Evolutionary conservation across 1,284 basidiomycete genomes (phyloP).

Genomic region (Pterulicium gracile): DNA sequence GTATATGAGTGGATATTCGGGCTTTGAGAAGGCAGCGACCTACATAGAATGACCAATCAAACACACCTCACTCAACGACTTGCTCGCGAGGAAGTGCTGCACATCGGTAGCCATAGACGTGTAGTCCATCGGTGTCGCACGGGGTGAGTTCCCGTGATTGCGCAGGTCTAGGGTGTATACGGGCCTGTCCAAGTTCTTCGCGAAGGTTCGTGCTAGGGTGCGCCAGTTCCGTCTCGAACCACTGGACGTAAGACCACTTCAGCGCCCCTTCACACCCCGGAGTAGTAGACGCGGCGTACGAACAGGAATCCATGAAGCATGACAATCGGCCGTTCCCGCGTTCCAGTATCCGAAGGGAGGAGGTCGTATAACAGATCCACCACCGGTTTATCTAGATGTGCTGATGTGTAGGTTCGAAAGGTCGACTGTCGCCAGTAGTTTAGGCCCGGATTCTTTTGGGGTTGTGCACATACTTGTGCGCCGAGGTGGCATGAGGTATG

Average conservation of each 20-base stretch:
- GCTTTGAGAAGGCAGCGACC: conserved; percentile 14
- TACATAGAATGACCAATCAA: conserved; percentile 83
- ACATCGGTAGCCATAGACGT: conserved; percentile 65
- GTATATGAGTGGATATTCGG: not conserved
- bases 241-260: conserved; percentile 28
- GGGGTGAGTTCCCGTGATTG: conserved; percentile 77
- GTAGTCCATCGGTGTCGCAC: conserved; percentile 62
- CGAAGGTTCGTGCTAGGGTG: conserved; percentile 57
- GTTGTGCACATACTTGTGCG: no score
- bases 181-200: conserved; percentile 42
- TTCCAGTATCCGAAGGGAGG: conserved; percentile 28
- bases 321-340: conserved; percentile 36
- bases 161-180: conserved; percentile 74
- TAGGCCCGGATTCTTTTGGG: no score
- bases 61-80: conserved; percentile 44
- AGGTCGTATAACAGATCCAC: no score
- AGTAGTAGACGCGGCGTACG: conserved; percentile 16
- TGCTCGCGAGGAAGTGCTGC: conserved; percentile 41
- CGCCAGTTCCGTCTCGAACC: conserved; percentile 79
- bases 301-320: conserved; percentile 65
- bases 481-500: no score
- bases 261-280: no score
- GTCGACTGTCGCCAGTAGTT: no score
- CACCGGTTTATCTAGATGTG: no score
- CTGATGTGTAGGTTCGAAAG: no score